Evolutionary conservation across 2,329 filamentous ascomycete genomes (phyloP).

Genomic region (Kalaharituber pfeilii): DNA sequence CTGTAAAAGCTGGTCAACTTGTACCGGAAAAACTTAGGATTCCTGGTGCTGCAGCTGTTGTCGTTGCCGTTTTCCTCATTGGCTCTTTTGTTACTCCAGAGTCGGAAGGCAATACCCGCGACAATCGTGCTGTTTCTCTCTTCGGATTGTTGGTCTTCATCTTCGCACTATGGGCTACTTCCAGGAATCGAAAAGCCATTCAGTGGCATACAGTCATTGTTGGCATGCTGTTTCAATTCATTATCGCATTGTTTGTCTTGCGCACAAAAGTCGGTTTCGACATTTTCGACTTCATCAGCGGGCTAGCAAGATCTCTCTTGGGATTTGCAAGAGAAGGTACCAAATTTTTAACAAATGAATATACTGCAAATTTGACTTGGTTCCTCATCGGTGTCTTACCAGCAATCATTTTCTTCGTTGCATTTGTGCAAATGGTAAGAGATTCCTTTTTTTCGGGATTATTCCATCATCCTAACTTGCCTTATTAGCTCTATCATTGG

Average conservation of each 20-base stretch:
- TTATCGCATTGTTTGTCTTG: slow-evolving; percentile 76
- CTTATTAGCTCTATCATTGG: slow-evolving; percentile 46
- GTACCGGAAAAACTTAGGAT: slow-evolving; percentile 52
- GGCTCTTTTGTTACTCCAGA: slow-evolving; percentile 61
- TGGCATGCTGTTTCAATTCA: slow-evolving; percentile 74
- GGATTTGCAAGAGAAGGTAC: slow-evolving; percentile 60
- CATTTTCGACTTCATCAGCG: slow-evolving; percentile 79
- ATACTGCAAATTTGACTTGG: slow-evolving; percentile 34
- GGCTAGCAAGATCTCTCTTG: slow-evolving; percentile 54
- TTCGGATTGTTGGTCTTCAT: slow-evolving; percentile 62
- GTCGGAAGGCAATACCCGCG: slow-evolving; percentile 56
- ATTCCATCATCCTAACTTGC: not conserved
- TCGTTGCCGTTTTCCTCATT: slow-evolving; percentile 56
- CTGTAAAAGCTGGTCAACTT: slow-evolving; percentile 38
- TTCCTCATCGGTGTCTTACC: slow-evolving; percentile 72
- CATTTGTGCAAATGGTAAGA: slow-evolving; percentile 62
- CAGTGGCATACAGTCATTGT: slow-evolving; percentile 70
- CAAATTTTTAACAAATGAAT: slow-evolving; percentile 45
- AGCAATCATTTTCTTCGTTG: slow-evolving; percentile 89
- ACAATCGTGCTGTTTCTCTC: slow-evolving; percentile 62
- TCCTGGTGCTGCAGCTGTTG: slow-evolving; percentile 43
- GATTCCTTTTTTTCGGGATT: too few species aligned
- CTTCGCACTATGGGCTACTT: slow-evolving; percentile 49
- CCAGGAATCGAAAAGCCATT: slow-evolving; percentile 44
- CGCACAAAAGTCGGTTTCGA: slow-evolving; percentile 65